Evolutionary conservation across 345 rosid genomes (phyloP).

Genomic region (Heritiera fomes): DNA sequence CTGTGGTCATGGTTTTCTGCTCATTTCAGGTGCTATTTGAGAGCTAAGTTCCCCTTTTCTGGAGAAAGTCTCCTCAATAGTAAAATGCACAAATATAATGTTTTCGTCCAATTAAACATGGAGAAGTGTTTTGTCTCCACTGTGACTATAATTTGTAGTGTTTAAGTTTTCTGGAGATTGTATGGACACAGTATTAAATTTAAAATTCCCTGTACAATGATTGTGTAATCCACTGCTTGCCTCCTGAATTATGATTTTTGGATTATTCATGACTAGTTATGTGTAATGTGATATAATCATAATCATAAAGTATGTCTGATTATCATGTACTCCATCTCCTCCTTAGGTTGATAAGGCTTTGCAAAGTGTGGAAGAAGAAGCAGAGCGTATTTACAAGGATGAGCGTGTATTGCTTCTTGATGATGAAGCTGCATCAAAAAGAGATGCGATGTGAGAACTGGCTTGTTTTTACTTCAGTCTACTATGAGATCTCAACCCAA

Average conservation of each 20-base stretch:
- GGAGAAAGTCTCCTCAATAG: neutral
- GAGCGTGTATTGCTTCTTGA: conserved; percentile 75
- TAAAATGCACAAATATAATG: neutral
- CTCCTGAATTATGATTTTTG: neutral
- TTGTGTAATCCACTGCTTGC: neutral
- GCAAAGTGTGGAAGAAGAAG: conserved; percentile 90
- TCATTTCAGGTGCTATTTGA: neutral
- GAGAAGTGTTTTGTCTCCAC: neutral
- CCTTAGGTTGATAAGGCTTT: conserved; percentile 85
- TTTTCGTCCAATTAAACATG: neutral
- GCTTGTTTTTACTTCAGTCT: neutral
- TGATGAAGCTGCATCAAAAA: conserved; percentile 93
- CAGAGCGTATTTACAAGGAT: conserved; percentile 88
- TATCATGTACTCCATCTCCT: neutral
- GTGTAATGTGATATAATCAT: neutral
- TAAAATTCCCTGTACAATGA: neutral
- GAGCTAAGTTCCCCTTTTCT: neutral
- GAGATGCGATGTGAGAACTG: conserved; percentile 92
- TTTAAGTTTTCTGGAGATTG: neutral
- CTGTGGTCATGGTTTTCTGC: neutral
- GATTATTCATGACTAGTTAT: neutral
- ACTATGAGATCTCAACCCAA: too few species aligned
- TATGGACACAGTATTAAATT: neutral
- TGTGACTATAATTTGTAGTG: neutral
- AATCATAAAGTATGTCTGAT: neutral